phyloP scores from a whole-genome alignment of 495 filamentous ascomycete genomes.

The Penicillium angulare region DNA sequence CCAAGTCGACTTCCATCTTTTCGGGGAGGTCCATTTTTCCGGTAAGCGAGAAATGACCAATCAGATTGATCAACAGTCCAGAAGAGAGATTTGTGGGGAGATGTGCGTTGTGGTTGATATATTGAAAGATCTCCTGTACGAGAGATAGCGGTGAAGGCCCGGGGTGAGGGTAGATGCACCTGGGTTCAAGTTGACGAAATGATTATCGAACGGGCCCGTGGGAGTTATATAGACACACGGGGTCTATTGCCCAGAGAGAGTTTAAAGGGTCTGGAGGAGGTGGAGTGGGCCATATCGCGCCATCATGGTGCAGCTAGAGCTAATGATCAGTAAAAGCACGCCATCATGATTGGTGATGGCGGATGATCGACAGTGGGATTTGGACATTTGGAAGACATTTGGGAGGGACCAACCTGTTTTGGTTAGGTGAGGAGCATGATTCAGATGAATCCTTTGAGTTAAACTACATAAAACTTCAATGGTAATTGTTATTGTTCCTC shows the following conservation, averaged over 20 bases:
- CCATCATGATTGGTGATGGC: slow-evolving; percentile 20
- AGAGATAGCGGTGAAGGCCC: neutral
- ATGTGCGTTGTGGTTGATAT: neutral
- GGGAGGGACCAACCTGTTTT: no score
- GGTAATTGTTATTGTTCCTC: no score
- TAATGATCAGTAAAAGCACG: slow-evolving; percentile 18
- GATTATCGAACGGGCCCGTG: no score
- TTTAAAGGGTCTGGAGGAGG: no score
- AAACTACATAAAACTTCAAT: no score
- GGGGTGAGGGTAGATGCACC: neutral
- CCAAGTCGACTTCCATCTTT: slow-evolving; percentile 7
- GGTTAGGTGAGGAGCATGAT: no score
- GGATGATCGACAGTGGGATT: slow-evolving; percentile 11
- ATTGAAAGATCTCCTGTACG: neutral
- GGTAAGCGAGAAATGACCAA: neutral
- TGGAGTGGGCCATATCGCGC: slow-evolving; percentile 20
- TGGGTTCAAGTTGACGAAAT: neutral
- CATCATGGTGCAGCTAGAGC: slow-evolving; percentile 12
- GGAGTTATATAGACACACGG: neutral
- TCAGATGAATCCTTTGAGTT: no score
- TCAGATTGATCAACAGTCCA: no score
- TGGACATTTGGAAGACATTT: neutral
- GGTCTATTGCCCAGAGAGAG: no score
- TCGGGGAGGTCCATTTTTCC: neutral
- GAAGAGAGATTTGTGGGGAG: no score